Percentiles rank a stretch among this genome's conserved stretches.
phyloP scores from a whole-genome alignment of 345 rosid genomes.

The Physaria fendleri region DNA sequence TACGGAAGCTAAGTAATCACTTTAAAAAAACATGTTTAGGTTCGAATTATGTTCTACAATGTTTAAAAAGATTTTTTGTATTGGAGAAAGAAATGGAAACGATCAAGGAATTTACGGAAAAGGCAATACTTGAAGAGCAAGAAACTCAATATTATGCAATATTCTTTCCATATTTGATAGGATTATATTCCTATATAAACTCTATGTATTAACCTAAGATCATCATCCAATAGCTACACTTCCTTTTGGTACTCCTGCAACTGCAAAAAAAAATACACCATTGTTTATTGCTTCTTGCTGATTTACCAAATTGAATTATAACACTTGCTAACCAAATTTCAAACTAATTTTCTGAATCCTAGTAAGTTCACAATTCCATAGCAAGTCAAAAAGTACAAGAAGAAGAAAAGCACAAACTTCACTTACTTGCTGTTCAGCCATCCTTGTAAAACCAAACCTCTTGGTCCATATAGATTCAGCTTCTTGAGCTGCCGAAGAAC shows the following conservation, averaged over 20 bases:
- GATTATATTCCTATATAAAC: too few relatives aligned
- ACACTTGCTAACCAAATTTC: neutral
- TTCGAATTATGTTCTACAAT: too few relatives aligned
- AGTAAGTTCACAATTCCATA: neutral
- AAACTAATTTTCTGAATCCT: neutral
- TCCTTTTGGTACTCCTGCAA: slow-evolving; percentile 55
- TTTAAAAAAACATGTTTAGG: too few relatives aligned
- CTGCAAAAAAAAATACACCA: slow-evolving; percentile 35
- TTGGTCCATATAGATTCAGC: slow-evolving; percentile 93
- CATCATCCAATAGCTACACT: too few relatives aligned
- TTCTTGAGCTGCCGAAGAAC: slow-evolving; percentile 95
- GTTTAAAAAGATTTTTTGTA: too few relatives aligned
- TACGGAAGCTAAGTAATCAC: too few relatives aligned
- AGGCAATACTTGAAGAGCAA: too few relatives aligned
- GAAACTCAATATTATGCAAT: too few relatives aligned
- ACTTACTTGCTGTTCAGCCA: slow-evolving; percentile 69
- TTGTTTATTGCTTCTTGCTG: neutral
- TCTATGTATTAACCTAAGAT: too few relatives aligned
- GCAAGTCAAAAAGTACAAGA: neutral
- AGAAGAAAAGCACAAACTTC: neutral
- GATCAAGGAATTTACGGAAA: too few relatives aligned
- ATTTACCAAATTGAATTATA: neutral
- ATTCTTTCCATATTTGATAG: too few relatives aligned
- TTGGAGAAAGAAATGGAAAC: too few relatives aligned
- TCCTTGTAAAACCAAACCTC: slow-evolving; percentile 76